phyloP scores from a whole-genome alignment of 1,284 basidiomycete species.

The Tylopilus sp. region DNA sequence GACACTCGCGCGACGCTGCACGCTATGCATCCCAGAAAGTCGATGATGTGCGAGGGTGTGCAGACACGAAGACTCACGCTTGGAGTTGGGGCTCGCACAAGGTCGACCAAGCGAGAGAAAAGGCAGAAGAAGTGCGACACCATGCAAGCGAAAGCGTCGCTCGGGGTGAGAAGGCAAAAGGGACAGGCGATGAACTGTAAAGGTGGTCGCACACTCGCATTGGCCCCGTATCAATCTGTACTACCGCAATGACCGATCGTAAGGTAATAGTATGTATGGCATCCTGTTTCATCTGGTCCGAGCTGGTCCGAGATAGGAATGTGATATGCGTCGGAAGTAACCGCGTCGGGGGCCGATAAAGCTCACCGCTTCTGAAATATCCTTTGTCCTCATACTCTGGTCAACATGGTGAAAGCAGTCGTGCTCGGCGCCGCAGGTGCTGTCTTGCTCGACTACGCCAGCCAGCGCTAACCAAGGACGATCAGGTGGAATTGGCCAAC shows the following conservation, averaged over 20 bases:
- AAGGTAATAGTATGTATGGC: no score
- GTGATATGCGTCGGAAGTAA: constrained; percentile 16
- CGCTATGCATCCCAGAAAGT: constrained; percentile 18
- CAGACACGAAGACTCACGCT: constrained; percentile 12
- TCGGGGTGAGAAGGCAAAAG: constrained; percentile 22
- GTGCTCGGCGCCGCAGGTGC: constrained; percentile 90
- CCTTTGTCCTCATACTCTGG: constrained; percentile 36
- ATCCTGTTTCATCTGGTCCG: constrained; percentile 1
- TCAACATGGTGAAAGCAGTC: constrained; percentile 85
- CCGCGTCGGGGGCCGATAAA: constrained; percentile 25
- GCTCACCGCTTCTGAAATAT: constrained; percentile 4
- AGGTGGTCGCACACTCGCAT: no score
- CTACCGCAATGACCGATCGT: no score
- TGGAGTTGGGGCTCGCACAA: constrained; percentile 26
- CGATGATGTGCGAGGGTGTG: constrained; percentile 12
- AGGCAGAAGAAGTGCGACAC: constrained; percentile 22
- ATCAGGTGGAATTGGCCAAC: constrained; percentile 87
- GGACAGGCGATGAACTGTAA: constrained; percentile 20
- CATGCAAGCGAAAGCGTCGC: constrained; percentile 16
- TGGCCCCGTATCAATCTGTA: no score
- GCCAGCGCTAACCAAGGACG: constrained; percentile 3
- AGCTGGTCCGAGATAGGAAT: neutral
- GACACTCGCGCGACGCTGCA: constrained; percentile 17
- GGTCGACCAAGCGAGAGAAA: constrained; percentile 34
- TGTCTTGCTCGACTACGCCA: neutral